Evolutionary conservation across 1,284 basidiomycete species (phyloP), one percentile per base, ranked within the genome.

Genomic region (Fomitopsis betulina): DNA sequence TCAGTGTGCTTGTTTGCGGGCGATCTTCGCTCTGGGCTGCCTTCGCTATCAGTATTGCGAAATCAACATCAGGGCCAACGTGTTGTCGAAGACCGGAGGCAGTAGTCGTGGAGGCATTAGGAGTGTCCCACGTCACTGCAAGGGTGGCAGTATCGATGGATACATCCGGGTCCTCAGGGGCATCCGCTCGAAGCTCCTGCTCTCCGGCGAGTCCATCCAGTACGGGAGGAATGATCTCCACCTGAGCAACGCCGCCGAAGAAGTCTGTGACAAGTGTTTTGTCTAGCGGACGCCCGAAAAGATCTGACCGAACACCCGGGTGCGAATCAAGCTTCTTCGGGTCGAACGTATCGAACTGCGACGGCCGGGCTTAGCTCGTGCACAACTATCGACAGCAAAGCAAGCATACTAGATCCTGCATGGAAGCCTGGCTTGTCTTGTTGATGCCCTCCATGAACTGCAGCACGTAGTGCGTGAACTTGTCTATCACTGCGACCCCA

Each of bases 401-500:
- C 52, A 40, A 37, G 76, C 89, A 51, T 62, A 96, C 94, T 56
- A 99, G 81, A 65, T 98, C 92, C 60, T 89, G 81, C 77, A 98
- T 81, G 5, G 92, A 91, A 3, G 80, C 79, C 42, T 87, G 83
- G 45, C 87, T 91, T 0, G 94, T 95, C 74, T 97, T 98, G 73
- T 95, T 93, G 65, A 97, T 87, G 8, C 84, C 82, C 73, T 98
- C 96, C 81, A 99, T 88, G 71, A 86, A 96, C 63, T 94, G 84
- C 10, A 99, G 82, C 27, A 96, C 81, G 68, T 92, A 91, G 72
- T 98, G 96, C 0, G 96, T 99, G 72, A 87, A 99, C 17, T 89
- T 85, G 69, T 99, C 97, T 60, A 98, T 98, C 55, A 99, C 93
- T 0, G 96, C 90, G 0, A 98, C 92, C 2, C 97, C 97, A 39